A percentile compares a stretch with the other conserved stretches of the same genome.
Conservation (phyloP, 257 asterid species). For the Cordia subcordata region DNA sequence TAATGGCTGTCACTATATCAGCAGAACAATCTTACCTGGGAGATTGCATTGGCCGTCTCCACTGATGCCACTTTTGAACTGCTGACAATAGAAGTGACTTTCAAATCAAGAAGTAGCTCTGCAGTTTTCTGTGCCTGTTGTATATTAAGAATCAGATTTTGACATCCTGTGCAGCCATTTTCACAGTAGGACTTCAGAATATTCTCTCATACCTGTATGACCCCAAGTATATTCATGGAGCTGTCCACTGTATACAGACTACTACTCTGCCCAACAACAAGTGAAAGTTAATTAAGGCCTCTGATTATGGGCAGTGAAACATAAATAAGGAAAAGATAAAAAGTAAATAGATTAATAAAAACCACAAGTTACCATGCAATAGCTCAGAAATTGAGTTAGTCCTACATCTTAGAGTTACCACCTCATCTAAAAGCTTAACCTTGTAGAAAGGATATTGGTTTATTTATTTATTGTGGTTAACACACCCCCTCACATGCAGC, state of each 20-base stretch:
- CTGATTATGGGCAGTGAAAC: not conserved
- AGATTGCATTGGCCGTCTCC: slow-evolving; percentile 75
- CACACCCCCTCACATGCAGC: too few species aligned
- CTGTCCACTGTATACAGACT: slow-evolving; percentile 37
- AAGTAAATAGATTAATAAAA: not conserved
- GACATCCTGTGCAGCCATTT: not conserved
- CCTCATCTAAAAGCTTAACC: too few species aligned
- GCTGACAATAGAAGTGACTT: slow-evolving; percentile 55
- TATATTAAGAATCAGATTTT: slow-evolving; percentile 4
- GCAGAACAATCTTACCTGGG: slow-evolving; percentile 45
- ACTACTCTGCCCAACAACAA: slow-evolving; percentile 33
- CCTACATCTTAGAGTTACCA: too few species aligned
- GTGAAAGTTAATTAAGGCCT: not conserved
- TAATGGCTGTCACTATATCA: not conserved
- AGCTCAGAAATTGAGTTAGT: too few species aligned
- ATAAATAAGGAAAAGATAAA: not conserved
- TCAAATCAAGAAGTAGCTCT: slow-evolving; percentile 82
- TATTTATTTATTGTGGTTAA: too few species aligned
- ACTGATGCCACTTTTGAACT: slow-evolving; percentile 56
- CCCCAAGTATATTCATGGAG: slow-evolving; percentile 78
- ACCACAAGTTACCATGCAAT: not conserved
- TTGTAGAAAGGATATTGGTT: too few species aligned
- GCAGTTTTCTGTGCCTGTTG: slow-evolving; percentile 89
- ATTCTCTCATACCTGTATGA: slow-evolving; percentile 48
- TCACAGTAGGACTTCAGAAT: not conserved